These are phyloP conservation scores for Phoma sp. DNA, from an alignment of 2,329 filamentous ascomycete genomes.

Conservation along the genomic window DNA sequence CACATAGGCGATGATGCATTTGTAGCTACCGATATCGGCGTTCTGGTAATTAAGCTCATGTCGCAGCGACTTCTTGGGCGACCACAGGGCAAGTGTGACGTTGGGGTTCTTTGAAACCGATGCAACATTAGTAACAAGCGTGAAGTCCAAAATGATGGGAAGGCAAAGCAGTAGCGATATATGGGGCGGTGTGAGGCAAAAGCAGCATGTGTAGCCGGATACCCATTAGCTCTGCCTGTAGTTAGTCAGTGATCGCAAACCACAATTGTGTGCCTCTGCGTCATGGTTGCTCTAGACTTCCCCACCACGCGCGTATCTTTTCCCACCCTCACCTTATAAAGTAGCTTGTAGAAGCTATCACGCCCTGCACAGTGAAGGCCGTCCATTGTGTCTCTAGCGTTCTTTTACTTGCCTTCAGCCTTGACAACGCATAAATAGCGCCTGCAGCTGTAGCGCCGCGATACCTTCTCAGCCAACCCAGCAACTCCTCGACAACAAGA, in stretches of 20 bases:
- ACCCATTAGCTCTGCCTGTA: constrained; percentile 14
- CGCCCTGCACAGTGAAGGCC: constrained; percentile 7
- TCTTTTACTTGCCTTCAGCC: not conserved
- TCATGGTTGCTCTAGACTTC: constrained; percentile 24
- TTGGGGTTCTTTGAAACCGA: not conserved
- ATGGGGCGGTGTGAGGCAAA: not conserved
- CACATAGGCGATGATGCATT: not conserved
- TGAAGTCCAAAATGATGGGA: not conserved
- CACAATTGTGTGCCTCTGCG: constrained; percentile 18
- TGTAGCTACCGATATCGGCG: constrained; percentile 8
- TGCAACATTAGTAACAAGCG: not conserved
- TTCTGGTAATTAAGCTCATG: not conserved
- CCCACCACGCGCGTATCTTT: constrained; percentile 9
- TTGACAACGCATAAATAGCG: constrained; percentile 15
- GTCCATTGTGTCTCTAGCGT: constrained; percentile 4
- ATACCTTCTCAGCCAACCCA: constrained; percentile 11
- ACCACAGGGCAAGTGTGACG: constrained; percentile 8
- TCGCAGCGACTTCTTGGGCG: not conserved
- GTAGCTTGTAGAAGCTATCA: not conserved
- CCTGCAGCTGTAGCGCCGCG: constrained; percentile 15
- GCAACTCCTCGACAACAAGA: constrained; percentile 15
- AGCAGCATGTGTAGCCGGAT: constrained; percentile 11
- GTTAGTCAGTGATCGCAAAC: constrained; percentile 18
- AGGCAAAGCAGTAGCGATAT: not conserved
- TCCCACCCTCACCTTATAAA: constrained; percentile 1